Evolutionary conservation across 2,329 filamentous ascomycete species (phyloP).

Genomic region (Drechslerella dactyloides): DNA sequence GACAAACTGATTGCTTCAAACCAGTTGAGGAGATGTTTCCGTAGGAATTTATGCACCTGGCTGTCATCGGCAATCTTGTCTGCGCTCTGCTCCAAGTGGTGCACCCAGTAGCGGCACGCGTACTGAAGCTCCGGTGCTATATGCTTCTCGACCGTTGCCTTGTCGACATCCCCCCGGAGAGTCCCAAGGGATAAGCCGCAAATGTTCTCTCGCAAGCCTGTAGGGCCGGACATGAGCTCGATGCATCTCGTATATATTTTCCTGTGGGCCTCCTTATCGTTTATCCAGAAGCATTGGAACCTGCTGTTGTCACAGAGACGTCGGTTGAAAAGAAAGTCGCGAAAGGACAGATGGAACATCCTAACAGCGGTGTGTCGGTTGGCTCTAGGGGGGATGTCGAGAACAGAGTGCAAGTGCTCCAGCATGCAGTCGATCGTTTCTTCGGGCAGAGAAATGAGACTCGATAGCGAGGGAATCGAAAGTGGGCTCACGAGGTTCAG

Average conservation of each 20-base stretch:
- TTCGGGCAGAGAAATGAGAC: neutral
- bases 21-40: conserved; percentile 52
- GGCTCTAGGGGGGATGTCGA: neutral
- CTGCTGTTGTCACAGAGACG: neutral
- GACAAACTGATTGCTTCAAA: conserved; percentile 51
- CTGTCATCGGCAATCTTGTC: conserved; percentile 13
- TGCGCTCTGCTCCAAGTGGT: conserved; percentile 49
- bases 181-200: neutral
- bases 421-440: neutral
- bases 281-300: neutral
- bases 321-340: neutral
- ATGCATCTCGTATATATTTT: neutral
- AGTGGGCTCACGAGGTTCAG: neutral
- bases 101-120: conserved; percentile 54
- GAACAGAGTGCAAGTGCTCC: neutral
- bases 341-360: conserved; percentile 8
- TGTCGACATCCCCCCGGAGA: neutral
- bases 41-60: conserved; percentile 45
- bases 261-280: neutral
- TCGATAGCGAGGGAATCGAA: neutral
- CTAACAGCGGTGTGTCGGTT: neutral
- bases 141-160: conserved; percentile 19
- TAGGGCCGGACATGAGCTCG: neutral
- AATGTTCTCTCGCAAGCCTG: neutral
- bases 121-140: conserved; percentile 53